These are phyloP conservation scores for Bipolaris cookei DNA, from an alignment of 2,329 filamentous ascomycete species.

Conservation along the genomic window DNA sequence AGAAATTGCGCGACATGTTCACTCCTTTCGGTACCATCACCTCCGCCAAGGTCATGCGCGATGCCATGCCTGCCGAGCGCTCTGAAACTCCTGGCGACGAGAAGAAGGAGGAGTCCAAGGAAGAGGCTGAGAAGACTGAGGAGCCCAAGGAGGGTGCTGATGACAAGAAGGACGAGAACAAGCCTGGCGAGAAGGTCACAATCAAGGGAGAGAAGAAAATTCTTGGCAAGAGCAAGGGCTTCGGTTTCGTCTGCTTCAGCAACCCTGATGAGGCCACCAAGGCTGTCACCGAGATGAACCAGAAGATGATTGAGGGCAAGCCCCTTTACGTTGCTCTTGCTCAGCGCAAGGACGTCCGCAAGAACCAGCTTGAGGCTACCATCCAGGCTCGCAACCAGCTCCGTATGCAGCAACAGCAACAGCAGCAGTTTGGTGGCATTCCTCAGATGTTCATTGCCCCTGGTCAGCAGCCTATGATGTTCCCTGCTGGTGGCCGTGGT, in stretches of 20 bases:
- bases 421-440: conserved; percentile 56
- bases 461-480: conserved; percentile 72
- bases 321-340: conserved; percentile 96
- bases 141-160: conserved; percentile 65
- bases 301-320: conserved; percentile 97
- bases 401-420: conserved; percentile 96
- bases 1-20: conserved; percentile 96
- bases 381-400: conserved; percentile 99
- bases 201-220: conserved; percentile 67
- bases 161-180: conserved; percentile 64
- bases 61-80: conserved; percentile 64
- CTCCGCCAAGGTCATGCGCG: conserved; percentile 99
- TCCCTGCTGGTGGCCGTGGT: conserved; percentile 63
- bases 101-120: conserved; percentile 57
- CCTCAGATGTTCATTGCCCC: conserved; percentile 91
- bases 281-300: conserved; percentile 99
- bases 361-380: conserved; percentile 97
- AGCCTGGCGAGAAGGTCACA: conserved; percentile 60
- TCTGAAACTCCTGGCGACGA: conserved; percentile 55
- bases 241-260: conserved; percentile 99
- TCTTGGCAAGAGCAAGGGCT: conserved; percentile 98
- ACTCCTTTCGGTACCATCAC: conserved; percentile 91
- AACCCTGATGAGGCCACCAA: conserved; percentile 99
- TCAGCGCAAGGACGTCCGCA: conserved; percentile 99
- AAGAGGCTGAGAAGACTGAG: conserved; percentile 62